Percentiles rank a stretch among this genome's conserved stretches.
Conservation (phyloP, 495 filamentous ascomycete genomes). For the Darksidea phi region DNA sequence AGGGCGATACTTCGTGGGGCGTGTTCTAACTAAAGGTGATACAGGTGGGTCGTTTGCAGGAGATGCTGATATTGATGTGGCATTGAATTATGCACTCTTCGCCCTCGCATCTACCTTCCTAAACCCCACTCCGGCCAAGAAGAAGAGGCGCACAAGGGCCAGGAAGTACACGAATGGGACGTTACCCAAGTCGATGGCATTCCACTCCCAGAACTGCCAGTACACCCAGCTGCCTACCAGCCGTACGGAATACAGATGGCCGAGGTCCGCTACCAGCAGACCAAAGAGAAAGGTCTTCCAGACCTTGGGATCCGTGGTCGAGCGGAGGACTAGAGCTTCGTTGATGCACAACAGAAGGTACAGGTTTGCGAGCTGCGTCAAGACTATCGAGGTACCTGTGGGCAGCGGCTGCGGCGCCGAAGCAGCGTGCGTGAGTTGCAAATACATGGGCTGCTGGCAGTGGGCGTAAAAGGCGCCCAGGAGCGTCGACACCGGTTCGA, state of each 20-base stretch:
- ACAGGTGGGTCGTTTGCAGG: background rate
- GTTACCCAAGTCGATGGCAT: slow-evolving; percentile 65
- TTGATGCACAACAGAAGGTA: slow-evolving; percentile 68
- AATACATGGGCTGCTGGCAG: slow-evolving; percentile 56
- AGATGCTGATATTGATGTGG: background rate
- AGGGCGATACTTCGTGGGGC: too few species aligned
- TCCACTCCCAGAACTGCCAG: slow-evolving; percentile 59
- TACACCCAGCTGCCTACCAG: slow-evolving; percentile 54
- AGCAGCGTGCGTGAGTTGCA: slow-evolving; percentile 55
- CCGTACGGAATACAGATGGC: slow-evolving; percentile 61
- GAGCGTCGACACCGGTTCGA: slow-evolving; percentile 66
- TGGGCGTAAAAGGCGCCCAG: slow-evolving; percentile 63
- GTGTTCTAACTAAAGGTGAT: background rate
- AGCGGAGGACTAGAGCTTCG: slow-evolving; percentile 66
- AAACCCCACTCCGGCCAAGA: slow-evolving; percentile 55
- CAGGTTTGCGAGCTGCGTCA: slow-evolving; percentile 63
- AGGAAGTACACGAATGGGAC: slow-evolving; percentile 62
- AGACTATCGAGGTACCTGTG: slow-evolving; percentile 52
- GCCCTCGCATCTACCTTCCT: slow-evolving; percentile 5
- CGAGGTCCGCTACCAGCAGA: slow-evolving; percentile 64
- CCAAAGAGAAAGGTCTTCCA: slow-evolving; percentile 63
- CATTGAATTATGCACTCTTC: too few species aligned
- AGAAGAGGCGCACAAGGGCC: slow-evolving; percentile 54
- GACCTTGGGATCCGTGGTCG: slow-evolving; percentile 59
- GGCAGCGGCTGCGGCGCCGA: slow-evolving; percentile 46